Evolutionary conservation across 2,329 filamentous ascomycete genomes (phyloP), one percentile per base, ranked within the genome.

Genomic region (Cladorrhinum sp.): DNA sequence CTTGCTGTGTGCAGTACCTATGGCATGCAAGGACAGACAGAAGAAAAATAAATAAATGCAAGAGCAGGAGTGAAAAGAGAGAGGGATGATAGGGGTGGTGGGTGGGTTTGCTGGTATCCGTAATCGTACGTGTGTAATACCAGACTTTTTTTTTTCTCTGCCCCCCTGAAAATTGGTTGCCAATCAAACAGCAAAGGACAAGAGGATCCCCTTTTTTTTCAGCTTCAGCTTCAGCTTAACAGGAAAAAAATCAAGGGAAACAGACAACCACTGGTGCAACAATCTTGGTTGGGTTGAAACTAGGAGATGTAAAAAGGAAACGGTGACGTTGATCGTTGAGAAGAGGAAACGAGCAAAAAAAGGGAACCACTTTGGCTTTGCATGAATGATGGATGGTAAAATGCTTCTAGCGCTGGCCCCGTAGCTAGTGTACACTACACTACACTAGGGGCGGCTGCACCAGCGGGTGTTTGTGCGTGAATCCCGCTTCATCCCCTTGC

Each of bases 401-500:
- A 49, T 49, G 45, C 45, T 49, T 20, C 45, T 49, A 49, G 45
- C 45, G 45, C 18, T 49, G 45, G 18, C 16, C 8, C 7, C 6
- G 45, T n/a, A n/a, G n/a, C n/a, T n/a, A n/a, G n/a, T n/a, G n/a
- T n/a, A n/a, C n/a, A n/a, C n/a, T n/a, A n/a, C n/a, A n/a, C n/a
- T n/a, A n/a, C n/a, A n/a, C 32, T 36, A 36, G 32, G 3, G 32
- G 32, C 32, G 13, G 49, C 49, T 50, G 49, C 49, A 50, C 5
- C 20, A 50, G 49, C 49, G 49, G 49, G 49, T 50, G 49, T 50
- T 50, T 23, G 49, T 50, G 49, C 13, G 20, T 50, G 16, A 49
- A 13, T 49, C 45, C 45, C 22, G 49, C 49, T 9, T 5, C n/a
- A n/a, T n/a, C n/a, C 23, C 49, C 6, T 3, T 5, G 16, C 22